Base-by-base conservation (phyloP, 1,284 basidiomycete genomes). In the Tylopilus sp. region DNA sequence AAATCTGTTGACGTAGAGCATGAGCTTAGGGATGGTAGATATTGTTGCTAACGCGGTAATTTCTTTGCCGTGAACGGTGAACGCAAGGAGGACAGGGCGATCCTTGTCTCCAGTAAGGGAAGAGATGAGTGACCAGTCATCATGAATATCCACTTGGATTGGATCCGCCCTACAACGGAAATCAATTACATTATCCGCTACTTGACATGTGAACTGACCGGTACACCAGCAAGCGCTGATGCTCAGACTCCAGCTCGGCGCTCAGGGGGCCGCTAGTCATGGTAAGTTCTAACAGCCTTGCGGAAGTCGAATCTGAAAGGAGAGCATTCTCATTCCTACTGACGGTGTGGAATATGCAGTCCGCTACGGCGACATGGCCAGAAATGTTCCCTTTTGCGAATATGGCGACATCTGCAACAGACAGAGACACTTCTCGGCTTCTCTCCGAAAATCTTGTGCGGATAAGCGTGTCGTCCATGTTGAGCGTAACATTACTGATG, bases 191-290 rank as follows among this genome's bases (percentile, higher is more conserved):
- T 40, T 6, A n/a, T 34, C 10, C 24, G 44, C 7, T 31, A 48
- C 40, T 38, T 44, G 29, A 38, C 18, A 36, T 17, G 4, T 45
- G 17, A 33, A 72, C 81, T 62, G 57, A 91, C 87, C 85, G 80
- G 66, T 93, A 91, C 50, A 87, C 80, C 26, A 93, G 70, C 29
- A 94, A 70, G 56, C 80, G 81, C 57, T 87, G 82, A 60, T 85
- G 83, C 53, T 91, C 89, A 12, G 91, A 87, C 62, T 88, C 83
- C 21, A 93, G 69, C 29, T 78, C 77, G 11, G 81, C 77, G 46
- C 81, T 74, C 53, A 93, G 65, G 31, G 82, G 75, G 4, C 88
- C 90, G 57, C 82, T 90, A 4, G 83, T 85, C 73, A 94, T 80
- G 11, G 75, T 76, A 45, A 94, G 73, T 55, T 88, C 82, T 44